Conservation (phyloP, 805 yeast species). For the Millerozyma acaciae region DNA sequence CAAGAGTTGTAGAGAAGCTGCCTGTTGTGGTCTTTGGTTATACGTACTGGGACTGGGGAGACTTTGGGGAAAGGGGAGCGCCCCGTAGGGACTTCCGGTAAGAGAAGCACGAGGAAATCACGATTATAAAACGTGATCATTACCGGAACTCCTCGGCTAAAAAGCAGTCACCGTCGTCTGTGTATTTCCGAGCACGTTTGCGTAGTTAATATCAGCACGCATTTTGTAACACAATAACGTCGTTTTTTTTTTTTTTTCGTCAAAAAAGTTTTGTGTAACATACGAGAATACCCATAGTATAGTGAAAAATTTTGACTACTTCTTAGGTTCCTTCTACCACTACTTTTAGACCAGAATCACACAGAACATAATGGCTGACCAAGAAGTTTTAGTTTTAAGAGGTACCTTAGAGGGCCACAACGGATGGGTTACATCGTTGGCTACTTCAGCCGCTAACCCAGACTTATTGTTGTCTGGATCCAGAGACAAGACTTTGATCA, state of each 20-base stretch:
- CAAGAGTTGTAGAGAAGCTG: too few relatives aligned
- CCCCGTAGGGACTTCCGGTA: too few relatives aligned
- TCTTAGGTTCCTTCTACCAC: constrained; percentile 5
- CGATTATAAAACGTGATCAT: not conserved
- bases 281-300: not conserved
- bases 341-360: not conserved
- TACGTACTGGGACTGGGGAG: too few relatives aligned
- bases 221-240: too few relatives aligned
- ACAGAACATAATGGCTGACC: constrained; percentile 58
- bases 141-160: constrained; percentile 16
- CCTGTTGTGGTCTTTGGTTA: too few relatives aligned
- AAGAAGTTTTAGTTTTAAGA: constrained; percentile 98
- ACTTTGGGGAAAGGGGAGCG: too few relatives aligned
- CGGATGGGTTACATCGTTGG: constrained; percentile 95
- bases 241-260: too few relatives aligned
- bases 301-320: constrained; percentile 8
- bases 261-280: constrained; percentile 3
- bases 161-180: constrained; percentile 36
- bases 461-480: constrained; percentile 97
- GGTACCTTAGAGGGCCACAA: constrained; percentile 94
- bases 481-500: constrained; percentile 97
- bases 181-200: constrained; percentile 37
- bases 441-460: constrained; percentile 98
- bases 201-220: constrained; percentile 24
- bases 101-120: too few relatives aligned